A percentile compares a stretch with the other conserved stretches of the same genome.
Evolutionary conservation across 495 filamentous ascomycete species (phyloP).

Genomic region (Stereocaulon alpinum): DNA sequence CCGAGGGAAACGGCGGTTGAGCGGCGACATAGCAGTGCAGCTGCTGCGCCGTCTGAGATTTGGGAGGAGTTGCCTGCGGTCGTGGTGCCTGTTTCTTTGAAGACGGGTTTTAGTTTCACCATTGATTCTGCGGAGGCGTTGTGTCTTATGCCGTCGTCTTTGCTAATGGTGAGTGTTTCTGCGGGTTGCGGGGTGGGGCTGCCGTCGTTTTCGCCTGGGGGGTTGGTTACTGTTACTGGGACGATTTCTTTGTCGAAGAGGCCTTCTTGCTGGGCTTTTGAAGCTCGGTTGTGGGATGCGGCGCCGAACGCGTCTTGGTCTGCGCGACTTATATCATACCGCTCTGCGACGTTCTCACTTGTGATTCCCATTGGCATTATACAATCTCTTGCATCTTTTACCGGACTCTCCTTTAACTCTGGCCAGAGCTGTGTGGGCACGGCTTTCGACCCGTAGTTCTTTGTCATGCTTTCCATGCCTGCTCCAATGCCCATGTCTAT

Average conservation of each 20-base stretch:
- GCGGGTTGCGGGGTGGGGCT: conserved; percentile 17
- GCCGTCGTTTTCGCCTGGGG: background rate
- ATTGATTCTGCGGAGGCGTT: conserved; percentile 58
- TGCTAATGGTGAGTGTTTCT: conserved; percentile 41
- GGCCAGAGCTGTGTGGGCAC: conserved; percentile 78
- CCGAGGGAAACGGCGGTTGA: conserved; percentile 70
- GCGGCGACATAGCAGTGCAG: conserved; percentile 71
- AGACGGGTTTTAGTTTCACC: conserved; percentile 73
- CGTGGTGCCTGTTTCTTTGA: conserved; percentile 49
- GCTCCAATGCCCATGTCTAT: conserved; percentile 75
- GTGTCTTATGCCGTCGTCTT: conserved; percentile 74
- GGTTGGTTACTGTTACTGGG: conserved; percentile 35
- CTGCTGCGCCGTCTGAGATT: conserved; percentile 80
- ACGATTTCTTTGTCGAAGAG: conserved; percentile 72
- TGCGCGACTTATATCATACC: conserved; percentile 60
- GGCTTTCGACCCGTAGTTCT: conserved; percentile 72
- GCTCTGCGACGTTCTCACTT: conserved; percentile 75
- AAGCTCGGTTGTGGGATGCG: conserved; percentile 59
- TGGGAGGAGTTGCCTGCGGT: conserved; percentile 86
- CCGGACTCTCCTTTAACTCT: conserved; percentile 50
- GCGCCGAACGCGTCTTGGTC: conserved; percentile 82
- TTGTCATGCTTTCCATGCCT: conserved; percentile 90
- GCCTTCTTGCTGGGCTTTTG: conserved; percentile 55
- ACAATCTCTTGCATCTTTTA: conserved; percentile 68
- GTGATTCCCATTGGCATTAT: conserved; percentile 93